These are phyloP conservation scores for Mortierella sp. DNA, from an alignment of 371 early-diverging fungal genomes.

Conservation along the genomic window DNA sequence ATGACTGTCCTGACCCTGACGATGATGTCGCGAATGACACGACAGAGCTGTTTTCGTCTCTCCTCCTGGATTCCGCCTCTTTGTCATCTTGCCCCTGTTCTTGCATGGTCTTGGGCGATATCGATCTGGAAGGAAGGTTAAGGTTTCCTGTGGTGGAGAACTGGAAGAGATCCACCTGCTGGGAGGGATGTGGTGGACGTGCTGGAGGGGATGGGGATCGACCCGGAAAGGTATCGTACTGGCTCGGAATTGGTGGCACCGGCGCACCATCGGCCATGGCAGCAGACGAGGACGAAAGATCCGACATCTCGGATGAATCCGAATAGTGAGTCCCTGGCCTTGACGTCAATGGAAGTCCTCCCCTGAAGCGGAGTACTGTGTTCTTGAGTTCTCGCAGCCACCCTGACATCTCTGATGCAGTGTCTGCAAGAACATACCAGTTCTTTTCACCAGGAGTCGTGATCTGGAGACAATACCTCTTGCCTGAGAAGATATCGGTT, in stretches of 20 bases:
- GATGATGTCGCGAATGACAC: too few species aligned
- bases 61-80: slow-evolving; percentile 5
- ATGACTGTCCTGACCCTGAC: too few species aligned
- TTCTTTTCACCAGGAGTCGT: slow-evolving; percentile 34
- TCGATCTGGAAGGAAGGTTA: slow-evolving; percentile 13
- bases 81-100: neutral
- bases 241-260: slow-evolving; percentile 21
- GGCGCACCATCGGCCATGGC: slow-evolving; percentile 14
- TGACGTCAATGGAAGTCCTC: slow-evolving; percentile 2
- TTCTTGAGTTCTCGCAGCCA: slow-evolving; percentile 45
- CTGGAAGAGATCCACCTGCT: slow-evolving; percentile 19
- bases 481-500: slow-evolving; percentile 44
- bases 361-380: slow-evolving; percentile 29
- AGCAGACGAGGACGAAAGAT: slow-evolving; percentile 29
- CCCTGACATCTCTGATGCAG: slow-evolving; percentile 41
- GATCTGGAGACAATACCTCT: slow-evolving; percentile 48
- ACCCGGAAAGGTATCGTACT: slow-evolving; percentile 11
- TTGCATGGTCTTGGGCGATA: slow-evolving; percentile 14
- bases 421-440: slow-evolving; percentile 48
- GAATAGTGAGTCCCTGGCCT: slow-evolving; percentile 38
- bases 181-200: slow-evolving; percentile 15
- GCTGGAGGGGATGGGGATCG: slow-evolving; percentile 33
- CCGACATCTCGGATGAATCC: slow-evolving; percentile 40
- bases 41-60: slow-evolving; percentile 15
- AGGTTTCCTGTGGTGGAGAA: slow-evolving; percentile 8